Percentiles rank a stretch among this genome's conserved stretches.
Evolutionary conservation across 2,329 filamentous ascomycete species (phyloP).

Genomic region (Cercospora nicotianae): DNA sequence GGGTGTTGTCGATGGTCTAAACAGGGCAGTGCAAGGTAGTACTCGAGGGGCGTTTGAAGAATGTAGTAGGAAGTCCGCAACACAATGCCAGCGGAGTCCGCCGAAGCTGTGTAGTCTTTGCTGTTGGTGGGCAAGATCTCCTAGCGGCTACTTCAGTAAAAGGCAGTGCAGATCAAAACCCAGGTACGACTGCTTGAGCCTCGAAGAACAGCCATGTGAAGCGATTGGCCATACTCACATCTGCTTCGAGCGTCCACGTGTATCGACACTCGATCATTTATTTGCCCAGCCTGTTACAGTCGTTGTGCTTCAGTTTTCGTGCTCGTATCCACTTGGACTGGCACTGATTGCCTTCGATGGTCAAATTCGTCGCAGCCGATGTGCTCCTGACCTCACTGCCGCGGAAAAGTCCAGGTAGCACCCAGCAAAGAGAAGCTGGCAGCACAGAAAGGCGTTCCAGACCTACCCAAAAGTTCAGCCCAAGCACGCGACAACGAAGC

Average conservation of each 20-base stretch:
- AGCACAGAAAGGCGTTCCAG: background rate
- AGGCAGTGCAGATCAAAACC: background rate
- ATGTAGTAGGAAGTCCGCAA: background rate
- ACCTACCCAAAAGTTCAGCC: background rate
- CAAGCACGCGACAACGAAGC: background rate
- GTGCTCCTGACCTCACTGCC: background rate
- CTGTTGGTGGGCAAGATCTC: background rate
- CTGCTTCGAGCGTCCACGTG: background rate
- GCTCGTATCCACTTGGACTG: background rate
- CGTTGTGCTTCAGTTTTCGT: background rate
- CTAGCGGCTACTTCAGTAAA: background rate
- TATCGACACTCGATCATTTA: background rate
- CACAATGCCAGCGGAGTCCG: background rate
- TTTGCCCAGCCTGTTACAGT: background rate
- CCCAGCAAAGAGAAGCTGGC: background rate
- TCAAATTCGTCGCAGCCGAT: background rate
- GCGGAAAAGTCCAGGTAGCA: background rate
- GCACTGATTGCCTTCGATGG: no score
- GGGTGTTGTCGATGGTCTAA: background rate
- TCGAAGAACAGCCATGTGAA: background rate
- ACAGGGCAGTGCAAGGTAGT: background rate
- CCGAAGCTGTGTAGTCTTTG: background rate
- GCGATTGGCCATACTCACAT: background rate
- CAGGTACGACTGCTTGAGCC: background rate
- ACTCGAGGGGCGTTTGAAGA: background rate